Evolutionary conservation across 1,284 basidiomycete species (phyloP).

Genomic region (Neolentinus lepideus): DNA sequence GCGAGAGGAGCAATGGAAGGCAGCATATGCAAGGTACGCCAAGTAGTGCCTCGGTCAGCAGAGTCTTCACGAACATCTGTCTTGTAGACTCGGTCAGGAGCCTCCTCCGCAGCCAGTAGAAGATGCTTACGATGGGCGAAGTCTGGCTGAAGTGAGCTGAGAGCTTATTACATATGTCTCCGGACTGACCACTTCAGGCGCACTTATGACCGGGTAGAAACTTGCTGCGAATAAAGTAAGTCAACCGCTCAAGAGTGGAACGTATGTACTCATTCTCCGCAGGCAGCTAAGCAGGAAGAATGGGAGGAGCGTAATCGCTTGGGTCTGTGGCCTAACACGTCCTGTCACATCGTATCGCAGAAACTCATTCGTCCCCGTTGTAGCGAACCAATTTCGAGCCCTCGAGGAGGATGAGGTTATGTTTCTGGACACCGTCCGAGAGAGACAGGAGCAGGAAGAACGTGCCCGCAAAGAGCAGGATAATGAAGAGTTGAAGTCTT

Average conservation of each 20-base stretch:
- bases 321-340: constrained; percentile 32
- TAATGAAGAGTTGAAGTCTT: constrained; percentile 73
- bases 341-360: constrained; percentile 3
- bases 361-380: constrained; percentile 9
- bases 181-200: constrained; percentile 28
- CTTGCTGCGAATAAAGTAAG: constrained; percentile 74
- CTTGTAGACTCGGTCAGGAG: constrained; percentile 72
- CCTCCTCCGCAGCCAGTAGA: constrained; percentile 74
- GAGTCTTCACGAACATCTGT: constrained; percentile 5
- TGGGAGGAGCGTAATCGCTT: constrained; percentile 92
- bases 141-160: constrained; percentile 77
- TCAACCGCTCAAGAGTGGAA: constrained; percentile 12
- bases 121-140: constrained; percentile 80
- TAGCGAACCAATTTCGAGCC: constrained; percentile 88
- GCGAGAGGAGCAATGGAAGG: constrained; percentile 86
- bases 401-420: constrained; percentile 86
- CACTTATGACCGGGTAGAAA: constrained; percentile 44
- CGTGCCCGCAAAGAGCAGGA: constrained; percentile 66
- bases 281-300: constrained; percentile 88
- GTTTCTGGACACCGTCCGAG: constrained; percentile 79
- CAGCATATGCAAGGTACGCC: constrained; percentile 79
- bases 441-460: constrained; percentile 72
- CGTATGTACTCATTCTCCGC: constrained; percentile 16
- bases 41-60: constrained; percentile 1
- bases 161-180: constrained; percentile 8